These are phyloP conservation scores for Lactifluus pinguis DNA, from an alignment of 768 basidiomycete species.

Conservation along the genomic window DNA sequence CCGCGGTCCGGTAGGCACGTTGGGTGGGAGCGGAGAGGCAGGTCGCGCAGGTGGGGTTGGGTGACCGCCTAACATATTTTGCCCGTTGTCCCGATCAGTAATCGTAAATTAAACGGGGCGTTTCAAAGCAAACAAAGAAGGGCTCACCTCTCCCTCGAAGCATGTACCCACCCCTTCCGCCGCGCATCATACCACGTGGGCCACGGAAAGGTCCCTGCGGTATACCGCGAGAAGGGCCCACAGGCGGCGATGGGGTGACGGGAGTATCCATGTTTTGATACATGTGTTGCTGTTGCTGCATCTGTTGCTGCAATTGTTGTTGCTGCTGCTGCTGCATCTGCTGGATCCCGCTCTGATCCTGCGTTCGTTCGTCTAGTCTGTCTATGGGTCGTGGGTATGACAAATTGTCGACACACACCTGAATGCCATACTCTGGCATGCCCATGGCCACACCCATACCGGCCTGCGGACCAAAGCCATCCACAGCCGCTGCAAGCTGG, in stretches of 20 bases:
- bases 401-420: constrained; percentile 38
- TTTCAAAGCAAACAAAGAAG: no score
- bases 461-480: constrained; percentile 11
- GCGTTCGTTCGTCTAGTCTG: neutral
- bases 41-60: constrained; percentile 58
- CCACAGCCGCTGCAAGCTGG: constrained; percentile 17
- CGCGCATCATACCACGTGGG: constrained; percentile 37
- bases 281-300: constrained; percentile 35
- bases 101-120: no score
- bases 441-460: constrained; percentile 22
- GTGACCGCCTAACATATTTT: constrained; percentile 1
- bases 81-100: neutral
- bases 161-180: constrained; percentile 34
- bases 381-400: neutral
- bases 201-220: constrained; percentile 37
- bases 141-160: constrained; percentile 33
- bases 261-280: constrained; percentile 54
- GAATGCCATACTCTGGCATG: constrained; percentile 53
- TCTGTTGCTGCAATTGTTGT: neutral
- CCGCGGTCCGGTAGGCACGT: constrained; percentile 80
- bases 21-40: constrained; percentile 77
- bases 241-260: constrained; percentile 39
- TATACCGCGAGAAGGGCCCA: constrained; percentile 16
- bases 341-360: constrained; percentile 35
- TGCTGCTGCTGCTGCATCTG: constrained; percentile 12